Percentiles rank a stretch among this genome's conserved stretches.
These are phyloP conservation scores for Myxozyma monticola DNA, from an alignment of 805 yeast species.

Conservation along the genomic window DNA sequence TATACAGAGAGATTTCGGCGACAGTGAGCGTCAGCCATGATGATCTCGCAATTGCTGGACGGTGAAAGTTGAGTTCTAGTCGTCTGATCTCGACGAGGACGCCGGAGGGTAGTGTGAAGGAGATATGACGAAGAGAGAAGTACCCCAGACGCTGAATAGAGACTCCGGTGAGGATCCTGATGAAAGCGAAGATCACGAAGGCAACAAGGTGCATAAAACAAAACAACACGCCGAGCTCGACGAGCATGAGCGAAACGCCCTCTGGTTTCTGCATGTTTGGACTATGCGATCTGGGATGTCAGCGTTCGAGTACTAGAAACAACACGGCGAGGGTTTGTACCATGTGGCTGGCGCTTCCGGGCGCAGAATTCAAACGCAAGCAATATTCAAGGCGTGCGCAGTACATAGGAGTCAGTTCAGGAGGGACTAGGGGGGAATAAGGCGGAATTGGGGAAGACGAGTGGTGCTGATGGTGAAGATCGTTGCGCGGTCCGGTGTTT, in stretches of 20 bases:
- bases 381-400: too few relatives aligned
- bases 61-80: slow-evolving; percentile 41
- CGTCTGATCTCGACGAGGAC: slow-evolving; percentile 39
- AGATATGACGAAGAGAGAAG: slow-evolving; percentile 41
- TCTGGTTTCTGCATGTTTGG: slow-evolving; percentile 24
- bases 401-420: too few relatives aligned
- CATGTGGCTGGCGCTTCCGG: too few relatives aligned
- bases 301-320: too few relatives aligned
- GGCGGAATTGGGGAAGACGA: too few relatives aligned
- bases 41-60: slow-evolving; percentile 45
- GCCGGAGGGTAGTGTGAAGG: slow-evolving; percentile 40
- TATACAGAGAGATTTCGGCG: slow-evolving; percentile 37
- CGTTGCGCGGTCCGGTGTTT: too few relatives aligned
- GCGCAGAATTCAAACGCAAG: too few relatives aligned
- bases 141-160: slow-evolving; percentile 46
- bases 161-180: slow-evolving; percentile 44
- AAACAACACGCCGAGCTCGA: slow-evolving; percentile 22
- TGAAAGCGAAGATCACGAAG: slow-evolving; percentile 41
- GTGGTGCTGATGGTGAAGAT: too few relatives aligned
- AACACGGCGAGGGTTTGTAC: too few relatives aligned
- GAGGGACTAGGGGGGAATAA: too few relatives aligned
- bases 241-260: slow-evolving; percentile 25
- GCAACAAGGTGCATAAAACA: slow-evolving; percentile 35
- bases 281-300: too few relatives aligned
- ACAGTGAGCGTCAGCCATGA: slow-evolving; percentile 42